Evolutionary conservation across 768 basidiomycete species (phyloP).

Genomic region (Termitomyces sp.): DNA sequence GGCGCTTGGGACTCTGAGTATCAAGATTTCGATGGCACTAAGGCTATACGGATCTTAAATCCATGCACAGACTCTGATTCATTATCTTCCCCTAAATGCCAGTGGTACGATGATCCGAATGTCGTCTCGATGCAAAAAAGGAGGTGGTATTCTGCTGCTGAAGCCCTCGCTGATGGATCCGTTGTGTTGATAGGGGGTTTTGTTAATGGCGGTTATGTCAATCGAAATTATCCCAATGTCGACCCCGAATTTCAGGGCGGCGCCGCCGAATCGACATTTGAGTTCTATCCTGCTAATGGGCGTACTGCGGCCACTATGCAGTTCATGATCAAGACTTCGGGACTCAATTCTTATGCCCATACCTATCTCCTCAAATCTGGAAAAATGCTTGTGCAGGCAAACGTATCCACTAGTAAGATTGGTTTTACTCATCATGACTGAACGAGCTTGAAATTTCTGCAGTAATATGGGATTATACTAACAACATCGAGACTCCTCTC

Average conservation of each 20-base stretch:
- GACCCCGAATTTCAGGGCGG: constrained; percentile 64
- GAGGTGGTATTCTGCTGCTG: constrained; percentile 79
- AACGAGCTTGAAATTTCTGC: not conserved
- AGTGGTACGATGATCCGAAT: constrained; percentile 69
- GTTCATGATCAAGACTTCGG: constrained; percentile 75
- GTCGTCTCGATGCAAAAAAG: constrained; percentile 61
- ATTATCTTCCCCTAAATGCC: constrained; percentile 48
- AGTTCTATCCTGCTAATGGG: constrained; percentile 72
- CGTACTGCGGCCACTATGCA: constrained; percentile 47
- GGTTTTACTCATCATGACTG: not conserved
- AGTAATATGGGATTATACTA: constrained; percentile 50
- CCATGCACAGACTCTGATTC: constrained; percentile 57
- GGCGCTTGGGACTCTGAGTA: constrained; percentile 63
- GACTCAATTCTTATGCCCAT: constrained; percentile 75
- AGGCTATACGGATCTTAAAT: constrained; percentile 76
- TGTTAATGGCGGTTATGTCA: constrained; percentile 74
- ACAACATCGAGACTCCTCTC: constrained; percentile 57
- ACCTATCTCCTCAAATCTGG: constrained; percentile 74
- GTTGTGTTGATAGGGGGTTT: constrained; percentile 82
- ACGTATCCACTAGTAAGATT: constrained; percentile 66
- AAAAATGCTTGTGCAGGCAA: constrained; percentile 78
- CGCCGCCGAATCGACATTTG: constrained; percentile 77
- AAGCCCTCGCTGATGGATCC: constrained; percentile 71
- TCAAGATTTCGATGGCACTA: constrained; percentile 77
- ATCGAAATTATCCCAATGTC: constrained; percentile 65